Evolutionary conservation across 1,139 yeast species (phyloP), one percentile per base, ranked within the genome.

Genomic region (Debaryomyces sp.): DNA sequence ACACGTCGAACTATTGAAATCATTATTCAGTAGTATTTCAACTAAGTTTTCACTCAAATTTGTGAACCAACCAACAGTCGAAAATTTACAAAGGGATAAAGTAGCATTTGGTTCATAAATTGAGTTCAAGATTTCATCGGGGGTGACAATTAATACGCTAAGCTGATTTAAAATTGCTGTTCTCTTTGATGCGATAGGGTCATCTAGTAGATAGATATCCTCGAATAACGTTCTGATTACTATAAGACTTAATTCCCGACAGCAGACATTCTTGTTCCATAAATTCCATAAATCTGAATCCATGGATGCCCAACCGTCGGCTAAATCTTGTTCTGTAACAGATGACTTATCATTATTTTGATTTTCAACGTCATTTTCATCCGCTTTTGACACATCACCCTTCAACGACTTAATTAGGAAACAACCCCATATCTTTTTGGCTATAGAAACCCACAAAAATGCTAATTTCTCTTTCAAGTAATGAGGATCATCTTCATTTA

Each of bases 361-460:
- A 12, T 35, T 12, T 7, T 35, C 26, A 12, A 12, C 22, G 18
- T 35, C 38, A 27, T 34, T 32, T 13, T 24, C 39, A 29, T 43
- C 43, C 12, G 21, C 24, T 37, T 42, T 30, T 22, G 34, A 27
- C 22, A 13, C 32, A 10, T 43, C 38, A 10, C 37, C 27, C 5
- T 53, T 52, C 36, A 51, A 50, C 3, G 58, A 49, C 52, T 71
- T 73, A 34, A 73, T 64, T 27, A 75, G 59, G 50, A 68, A 79
- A 43, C 77, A 74, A 8, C 98, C 98, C 99, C 99, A 95, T 35
- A 84, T 79, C 47, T 96, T 78, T 62, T 95, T 94, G n/a, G 97
- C 96, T 10, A 94, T 76, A 37, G 91, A 87, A 0, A 89, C 97
- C 97, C 98, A 92, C 22, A 94, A 70, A 55, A 82, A 85, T 4